Conservation (phyloP, 2,329 filamentous ascomycete genomes). For the Botrytis pseudocinerea region DNA sequence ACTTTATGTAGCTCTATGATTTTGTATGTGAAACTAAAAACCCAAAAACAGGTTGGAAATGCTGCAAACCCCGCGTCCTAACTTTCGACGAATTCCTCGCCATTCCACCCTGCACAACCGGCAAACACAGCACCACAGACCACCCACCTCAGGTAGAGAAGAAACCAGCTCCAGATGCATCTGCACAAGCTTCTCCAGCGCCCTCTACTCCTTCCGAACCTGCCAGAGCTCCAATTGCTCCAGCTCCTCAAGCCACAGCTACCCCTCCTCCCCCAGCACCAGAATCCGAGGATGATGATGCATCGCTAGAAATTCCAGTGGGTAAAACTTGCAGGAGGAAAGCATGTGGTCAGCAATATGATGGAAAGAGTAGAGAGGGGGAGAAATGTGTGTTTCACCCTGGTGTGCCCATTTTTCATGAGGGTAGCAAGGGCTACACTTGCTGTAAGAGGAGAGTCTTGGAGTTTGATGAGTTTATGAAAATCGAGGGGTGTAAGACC, state of each 20-base stretch:
- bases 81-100: constrained; percentile 97
- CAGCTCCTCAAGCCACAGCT: constrained; percentile 46
- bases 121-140: constrained; percentile 89
- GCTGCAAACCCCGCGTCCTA: constrained; percentile 94
- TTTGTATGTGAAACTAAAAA: not conserved
- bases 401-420: constrained; percentile 89
- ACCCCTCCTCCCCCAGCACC: constrained; percentile 60
- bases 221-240: constrained; percentile 43
- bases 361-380: constrained; percentile 58
- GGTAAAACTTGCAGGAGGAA: constrained; percentile 76
- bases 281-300: constrained; percentile 87
- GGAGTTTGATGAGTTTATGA: constrained; percentile 98
- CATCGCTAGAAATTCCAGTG: constrained; percentile 68
- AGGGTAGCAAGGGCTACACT: constrained; percentile 95
- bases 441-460: constrained; percentile 95
- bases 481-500: constrained; percentile 85
- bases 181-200: constrained; percentile 43
- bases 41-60: constrained; percentile 81
- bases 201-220: constrained; percentile 1
- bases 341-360: constrained; percentile 69
- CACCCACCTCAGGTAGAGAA: constrained; percentile 62
- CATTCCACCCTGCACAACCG: constrained; percentile 89
- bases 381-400: constrained; percentile 89
- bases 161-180: constrained; percentile 46
- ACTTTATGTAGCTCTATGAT: not conserved